Evolutionary conservation across 106 monocot species (phyloP).

Genomic region (Chionographis japonica): DNA sequence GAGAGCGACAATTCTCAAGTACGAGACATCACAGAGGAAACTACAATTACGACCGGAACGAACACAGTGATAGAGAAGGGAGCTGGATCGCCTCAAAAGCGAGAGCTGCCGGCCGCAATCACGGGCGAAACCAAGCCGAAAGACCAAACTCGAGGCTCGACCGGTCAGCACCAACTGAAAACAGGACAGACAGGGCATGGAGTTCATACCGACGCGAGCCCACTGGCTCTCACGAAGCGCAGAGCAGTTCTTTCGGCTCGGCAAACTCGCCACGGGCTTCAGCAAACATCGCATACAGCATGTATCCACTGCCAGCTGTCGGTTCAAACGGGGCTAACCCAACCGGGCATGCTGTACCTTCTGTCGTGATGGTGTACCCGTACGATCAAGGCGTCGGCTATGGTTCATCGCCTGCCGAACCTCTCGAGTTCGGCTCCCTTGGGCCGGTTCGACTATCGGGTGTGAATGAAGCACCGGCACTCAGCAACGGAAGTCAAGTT

Average conservation of each 20-base stretch:
- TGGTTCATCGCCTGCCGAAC: conserved; percentile 25
- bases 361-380: conserved; percentile 56
- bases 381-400: conserved; percentile 36
- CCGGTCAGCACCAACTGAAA: conserved; percentile 15
- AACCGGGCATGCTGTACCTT: conserved; percentile 11
- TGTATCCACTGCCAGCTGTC: conserved; percentile 27
- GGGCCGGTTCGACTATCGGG: conserved; percentile 30
- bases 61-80: conserved; percentile 50
- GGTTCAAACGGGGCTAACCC: conserved; percentile 32
- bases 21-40: conserved; percentile 47
- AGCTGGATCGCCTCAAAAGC: conserved; percentile 60
- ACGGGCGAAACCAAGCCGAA: conserved; percentile 32
- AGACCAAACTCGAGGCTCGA: conserved; percentile 32
- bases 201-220: conserved; percentile 33
- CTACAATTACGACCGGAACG: conserved; percentile 31
- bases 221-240: conserved; percentile 11
- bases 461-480: conserved; percentile 20
- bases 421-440: conserved; percentile 67
- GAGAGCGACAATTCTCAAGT: conserved; percentile 44
- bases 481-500: conserved; percentile 15
- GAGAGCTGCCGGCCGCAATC: conserved; percentile 26
- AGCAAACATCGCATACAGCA: conserved; percentile 29
- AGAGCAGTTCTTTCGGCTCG: conserved; percentile 24
- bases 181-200: conserved; percentile 29
- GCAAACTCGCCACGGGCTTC: conserved; percentile 21